Conservation (phyloP, 208 protist species). For the Leishmania tarentolae region DNA sequence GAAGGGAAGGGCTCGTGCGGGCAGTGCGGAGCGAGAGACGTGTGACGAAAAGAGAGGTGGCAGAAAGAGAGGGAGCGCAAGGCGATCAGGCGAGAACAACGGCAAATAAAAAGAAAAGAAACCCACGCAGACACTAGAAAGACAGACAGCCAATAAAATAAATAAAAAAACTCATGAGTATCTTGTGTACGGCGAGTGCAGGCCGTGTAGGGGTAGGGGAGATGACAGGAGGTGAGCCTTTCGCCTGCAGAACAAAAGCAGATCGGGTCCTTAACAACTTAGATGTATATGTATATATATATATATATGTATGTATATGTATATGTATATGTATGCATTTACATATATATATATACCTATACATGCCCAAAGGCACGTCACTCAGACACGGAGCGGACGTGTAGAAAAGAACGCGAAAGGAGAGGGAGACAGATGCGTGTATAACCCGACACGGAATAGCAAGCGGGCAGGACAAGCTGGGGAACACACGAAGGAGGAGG, state of each 20-base stretch:
- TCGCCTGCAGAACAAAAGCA: not conserved
- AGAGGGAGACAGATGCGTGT: not conserved
- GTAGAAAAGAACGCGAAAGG: not conserved
- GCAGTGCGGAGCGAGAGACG: too few species aligned
- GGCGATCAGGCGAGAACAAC: not conserved
- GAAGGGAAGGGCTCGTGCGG: too few species aligned
- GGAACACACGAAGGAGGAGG: not conserved
- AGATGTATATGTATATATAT: not conserved
- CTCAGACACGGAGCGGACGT: not conserved
- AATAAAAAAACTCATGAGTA: not conserved
- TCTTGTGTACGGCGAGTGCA: not conserved
- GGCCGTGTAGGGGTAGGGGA: not conserved
- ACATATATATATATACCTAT: conserved; percentile 12
- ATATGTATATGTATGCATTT: conserved; percentile 4
- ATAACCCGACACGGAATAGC: not conserved
- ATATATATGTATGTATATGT: conserved; percentile 10
- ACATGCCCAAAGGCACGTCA: conserved; percentile 3
- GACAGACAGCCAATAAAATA: not conserved
- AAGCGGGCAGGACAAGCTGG: too few species aligned
- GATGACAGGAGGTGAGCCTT: not conserved
- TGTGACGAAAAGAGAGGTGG: not conserved
- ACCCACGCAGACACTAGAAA: not conserved
- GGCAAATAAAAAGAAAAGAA: not conserved
- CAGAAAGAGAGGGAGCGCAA: not conserved
- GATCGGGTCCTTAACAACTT: not conserved